Evolutionary conservation across 108 stramenopile species (phyloP), one percentile per base, ranked within the genome.

Genomic region (Cyclostephanos invisitatus): DNA sequence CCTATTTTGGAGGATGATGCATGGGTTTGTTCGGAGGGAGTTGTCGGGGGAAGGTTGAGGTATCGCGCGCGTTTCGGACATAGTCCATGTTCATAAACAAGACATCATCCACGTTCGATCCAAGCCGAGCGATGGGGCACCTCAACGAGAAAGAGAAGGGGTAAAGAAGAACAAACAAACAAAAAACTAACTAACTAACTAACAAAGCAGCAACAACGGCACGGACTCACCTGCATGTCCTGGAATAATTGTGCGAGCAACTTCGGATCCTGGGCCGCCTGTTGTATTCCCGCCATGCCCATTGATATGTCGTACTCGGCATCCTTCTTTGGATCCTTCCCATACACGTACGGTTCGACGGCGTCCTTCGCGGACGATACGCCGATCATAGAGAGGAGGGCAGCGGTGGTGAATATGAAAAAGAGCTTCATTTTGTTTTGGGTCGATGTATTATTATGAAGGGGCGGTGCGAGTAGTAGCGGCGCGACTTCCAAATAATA

Each of bases 161-260:
- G n/a, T n/a, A n/a, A n/a, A n/a, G 36, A 63, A 25, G 28, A 74
- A 25, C 7, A 28, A 58, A 14, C 5, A 17, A 27, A 63, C 0
- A 55, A 7, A 29, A 56, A n/a, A n/a, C n/a, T n/a, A n/a, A n/a
- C n/a, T n/a, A n/a, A n/a, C n/a, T n/a, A n/a, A n/a, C n/a, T n/a
- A n/a, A n/a, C n/a, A n/a, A n/a, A n/a, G n/a, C n/a, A n/a, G n/a
- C n/a, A n/a, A n/a, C 32, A 4, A 32, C 32, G 32, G 32, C 32
- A 21, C n/a, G n/a, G 17, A 74, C 91, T 67, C 64, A 92, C 91
- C 85, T 88, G 86, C 77, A 95, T 88, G 77, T 95, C 94, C 67
- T 87, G 88, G 86, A 95, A 91, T 50, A 95, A 71, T 78, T 95
- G 94, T 15, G 94, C 94, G 49, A 95, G 82, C 67, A 95, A 24